Percentiles rank a stretch among this genome's conserved stretches.
Conservation (phyloP, 1,284 basidiomycete species). For the Polyporus tsugae region DNA sequence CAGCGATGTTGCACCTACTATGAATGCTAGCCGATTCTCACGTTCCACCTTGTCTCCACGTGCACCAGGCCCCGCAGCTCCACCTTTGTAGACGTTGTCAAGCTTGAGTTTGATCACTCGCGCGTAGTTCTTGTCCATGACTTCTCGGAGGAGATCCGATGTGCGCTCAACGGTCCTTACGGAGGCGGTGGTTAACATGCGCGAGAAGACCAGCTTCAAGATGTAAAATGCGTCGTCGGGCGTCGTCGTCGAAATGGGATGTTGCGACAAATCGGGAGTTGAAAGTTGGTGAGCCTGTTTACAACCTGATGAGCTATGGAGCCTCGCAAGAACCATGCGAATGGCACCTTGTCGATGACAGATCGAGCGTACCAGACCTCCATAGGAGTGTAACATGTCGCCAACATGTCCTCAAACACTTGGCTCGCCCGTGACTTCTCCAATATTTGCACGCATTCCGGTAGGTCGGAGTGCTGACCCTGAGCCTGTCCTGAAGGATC, state of each 20-base stretch:
- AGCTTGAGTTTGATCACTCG: slow-evolving; percentile 83
- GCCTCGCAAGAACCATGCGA: neutral
- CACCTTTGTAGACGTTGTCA: slow-evolving; percentile 83
- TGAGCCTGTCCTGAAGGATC: neutral
- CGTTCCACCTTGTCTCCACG: slow-evolving; percentile 78
- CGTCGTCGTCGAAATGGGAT: slow-evolving; percentile 69
- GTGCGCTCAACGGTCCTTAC: slow-evolving; percentile 64
- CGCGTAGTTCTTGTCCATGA: slow-evolving; percentile 85
- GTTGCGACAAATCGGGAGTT: slow-evolving; percentile 71
- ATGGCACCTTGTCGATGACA: slow-evolving; percentile 82
- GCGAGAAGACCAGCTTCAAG: slow-evolving; percentile 81
- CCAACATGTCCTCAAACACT: slow-evolving; percentile 76
- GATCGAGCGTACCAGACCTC: slow-evolving; percentile 94
- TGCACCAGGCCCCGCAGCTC: slow-evolving; percentile 46
- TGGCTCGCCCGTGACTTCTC: slow-evolving; percentile 64
- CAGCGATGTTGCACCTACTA: slow-evolving; percentile 59
- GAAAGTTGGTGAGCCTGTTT: slow-evolving; percentile 76
- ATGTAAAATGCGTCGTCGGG: slow-evolving; percentile 97
- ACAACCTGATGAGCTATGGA: slow-evolving; percentile 6
- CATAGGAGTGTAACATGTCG: slow-evolving; percentile 85
- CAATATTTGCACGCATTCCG: slow-evolving; percentile 44
- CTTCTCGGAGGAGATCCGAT: slow-evolving; percentile 69
- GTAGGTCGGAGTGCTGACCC: slow-evolving; percentile 3
- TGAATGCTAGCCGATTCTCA: slow-evolving; percentile 80
- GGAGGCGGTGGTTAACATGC: slow-evolving; percentile 81